phyloP scores from a whole-genome alignment of 2,329 filamentous ascomycete species.

The Pestalotiopsis sp. region DNA sequence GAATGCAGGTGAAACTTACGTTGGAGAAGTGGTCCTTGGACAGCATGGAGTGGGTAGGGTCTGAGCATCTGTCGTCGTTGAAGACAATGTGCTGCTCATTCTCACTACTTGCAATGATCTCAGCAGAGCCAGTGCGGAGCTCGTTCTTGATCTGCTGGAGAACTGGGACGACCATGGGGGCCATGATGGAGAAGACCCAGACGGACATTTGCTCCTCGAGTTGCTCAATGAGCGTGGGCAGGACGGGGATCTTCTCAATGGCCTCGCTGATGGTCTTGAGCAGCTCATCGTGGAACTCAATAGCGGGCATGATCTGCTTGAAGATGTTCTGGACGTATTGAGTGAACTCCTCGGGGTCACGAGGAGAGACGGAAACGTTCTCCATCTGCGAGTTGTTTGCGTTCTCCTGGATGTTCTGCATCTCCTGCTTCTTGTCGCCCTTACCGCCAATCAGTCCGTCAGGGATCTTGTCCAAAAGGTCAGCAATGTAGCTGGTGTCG shows the following conservation, averaged over 20 bases:
- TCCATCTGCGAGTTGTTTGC: slow-evolving; percentile 75
- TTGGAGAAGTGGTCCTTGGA: slow-evolving; percentile 96
- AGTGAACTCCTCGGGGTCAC: slow-evolving; percentile 83
- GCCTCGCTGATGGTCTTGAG: slow-evolving; percentile 77
- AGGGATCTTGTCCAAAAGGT: slow-evolving; percentile 81
- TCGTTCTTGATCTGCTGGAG: slow-evolving; percentile 86
- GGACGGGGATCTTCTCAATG: slow-evolving; percentile 81
- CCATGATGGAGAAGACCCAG: slow-evolving; percentile 90
- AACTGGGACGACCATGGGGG: slow-evolving; percentile 83
- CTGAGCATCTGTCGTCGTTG: slow-evolving; percentile 70
- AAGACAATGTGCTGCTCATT: slow-evolving; percentile 88
- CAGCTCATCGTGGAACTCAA: slow-evolving; percentile 88
- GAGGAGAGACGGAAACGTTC: slow-evolving; percentile 72
- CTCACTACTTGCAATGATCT: slow-evolving; percentile 84
- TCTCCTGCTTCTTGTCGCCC: slow-evolving; percentile 72
- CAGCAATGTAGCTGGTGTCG: slow-evolving; percentile 75
- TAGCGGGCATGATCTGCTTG: slow-evolving; percentile 82
- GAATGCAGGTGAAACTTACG: slow-evolving; percentile 38
- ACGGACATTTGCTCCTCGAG: slow-evolving; percentile 84
- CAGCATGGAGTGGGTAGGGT: slow-evolving; percentile 94
- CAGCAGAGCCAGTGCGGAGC: slow-evolving; percentile 80
- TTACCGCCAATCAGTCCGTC: slow-evolving; percentile 77
- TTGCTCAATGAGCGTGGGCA: slow-evolving; percentile 84
- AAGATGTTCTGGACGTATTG: slow-evolving; percentile 73
- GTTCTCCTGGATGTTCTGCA: slow-evolving; percentile 78